Evolutionary conservation across 192 early-diverging fungal genomes (phyloP).

Genomic region (Entomortierella parvispora): DNA sequence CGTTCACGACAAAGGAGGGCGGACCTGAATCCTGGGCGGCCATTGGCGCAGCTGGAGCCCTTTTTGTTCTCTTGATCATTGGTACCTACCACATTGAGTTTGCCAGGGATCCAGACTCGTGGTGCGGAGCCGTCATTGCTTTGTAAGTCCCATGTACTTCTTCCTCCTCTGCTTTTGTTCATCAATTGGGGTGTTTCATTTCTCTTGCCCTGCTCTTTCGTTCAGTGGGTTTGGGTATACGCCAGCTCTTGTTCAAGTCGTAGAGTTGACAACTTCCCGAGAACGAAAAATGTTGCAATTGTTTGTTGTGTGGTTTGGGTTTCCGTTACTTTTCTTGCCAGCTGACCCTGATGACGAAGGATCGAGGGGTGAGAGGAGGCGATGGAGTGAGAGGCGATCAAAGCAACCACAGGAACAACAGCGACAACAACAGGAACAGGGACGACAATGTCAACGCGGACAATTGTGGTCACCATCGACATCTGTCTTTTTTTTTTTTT

Average conservation of each 20-base stretch:
- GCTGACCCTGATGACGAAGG: too few species aligned
- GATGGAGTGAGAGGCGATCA: too few species aligned
- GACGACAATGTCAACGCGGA: too few species aligned
- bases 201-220: constrained; percentile 2
- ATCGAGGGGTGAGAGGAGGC: too few species aligned
- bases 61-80: constrained; percentile 37
- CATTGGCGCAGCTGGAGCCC: constrained; percentile 23
- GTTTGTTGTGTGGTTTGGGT: too few species aligned
- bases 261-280: too few species aligned
- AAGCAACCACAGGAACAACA: too few species aligned
- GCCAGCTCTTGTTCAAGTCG: not conserved
- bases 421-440: too few species aligned
- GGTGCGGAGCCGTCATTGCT: constrained; percentile 37
- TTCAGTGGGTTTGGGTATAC: not conserved
- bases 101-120: constrained; percentile 50
- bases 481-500: not conserved
- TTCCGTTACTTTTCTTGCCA: too few species aligned
- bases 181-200: not conserved
- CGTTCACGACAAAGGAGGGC: constrained; percentile 33
- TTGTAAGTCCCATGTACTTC: constrained; percentile 21
- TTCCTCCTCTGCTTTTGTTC: not conserved
- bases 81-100: constrained; percentile 41
- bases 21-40: constrained; percentile 42
- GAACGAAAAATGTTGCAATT: too few species aligned
- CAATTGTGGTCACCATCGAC: not conserved